Evolutionary conservation across 2,329 filamentous ascomycete species (phyloP).

Genomic region (Tolypocladium sp.): DNA sequence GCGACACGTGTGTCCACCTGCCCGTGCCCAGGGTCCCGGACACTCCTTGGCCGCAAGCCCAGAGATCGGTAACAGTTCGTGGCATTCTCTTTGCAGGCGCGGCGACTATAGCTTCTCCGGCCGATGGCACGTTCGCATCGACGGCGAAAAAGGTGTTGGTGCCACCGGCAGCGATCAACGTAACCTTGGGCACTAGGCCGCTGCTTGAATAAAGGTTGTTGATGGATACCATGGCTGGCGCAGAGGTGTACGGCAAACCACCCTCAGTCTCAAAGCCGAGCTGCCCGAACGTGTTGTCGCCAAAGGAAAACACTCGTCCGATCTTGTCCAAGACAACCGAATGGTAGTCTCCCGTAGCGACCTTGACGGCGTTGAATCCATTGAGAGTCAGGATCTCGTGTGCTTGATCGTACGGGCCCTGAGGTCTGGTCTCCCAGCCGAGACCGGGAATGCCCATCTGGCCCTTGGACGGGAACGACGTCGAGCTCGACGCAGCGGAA

Average conservation of each 20-base stretch:
- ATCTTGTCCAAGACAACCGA: conserved; percentile 68
- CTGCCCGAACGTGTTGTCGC: conserved; percentile 87
- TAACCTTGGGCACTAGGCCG: conserved; percentile 56
- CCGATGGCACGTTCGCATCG: conserved; percentile 53
- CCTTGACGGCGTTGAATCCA: conserved; percentile 60
- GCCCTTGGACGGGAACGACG: conserved; percentile 70
- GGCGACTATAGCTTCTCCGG: conserved; percentile 6
- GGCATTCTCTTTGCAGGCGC: conserved; percentile 24
- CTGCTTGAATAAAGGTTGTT: conserved; percentile 64
- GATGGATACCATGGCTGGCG: conserved; percentile 61
- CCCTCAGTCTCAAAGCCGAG: conserved; percentile 68
- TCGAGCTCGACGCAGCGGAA: conserved; percentile 72
- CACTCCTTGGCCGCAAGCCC: conserved; percentile 81
- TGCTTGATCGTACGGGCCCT: conserved; percentile 69
- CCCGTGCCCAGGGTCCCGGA: conserved; percentile 76
- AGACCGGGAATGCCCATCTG: conserved; percentile 83
- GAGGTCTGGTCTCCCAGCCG: conserved; percentile 67
- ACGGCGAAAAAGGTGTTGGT: conserved; percentile 80
- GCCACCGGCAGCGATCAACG: conserved; percentile 75
- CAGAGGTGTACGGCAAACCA: conserved; percentile 54
- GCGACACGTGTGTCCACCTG: conserved; percentile 81
- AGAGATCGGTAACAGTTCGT: conserved; percentile 51
- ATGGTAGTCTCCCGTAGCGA: conserved; percentile 82
- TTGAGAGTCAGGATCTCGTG: conserved; percentile 68
- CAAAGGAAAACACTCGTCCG: conserved; percentile 77